Evolutionary conservation across 1,284 basidiomycete genomes (phyloP).

Genomic region (Gomphus sp.): DNA sequence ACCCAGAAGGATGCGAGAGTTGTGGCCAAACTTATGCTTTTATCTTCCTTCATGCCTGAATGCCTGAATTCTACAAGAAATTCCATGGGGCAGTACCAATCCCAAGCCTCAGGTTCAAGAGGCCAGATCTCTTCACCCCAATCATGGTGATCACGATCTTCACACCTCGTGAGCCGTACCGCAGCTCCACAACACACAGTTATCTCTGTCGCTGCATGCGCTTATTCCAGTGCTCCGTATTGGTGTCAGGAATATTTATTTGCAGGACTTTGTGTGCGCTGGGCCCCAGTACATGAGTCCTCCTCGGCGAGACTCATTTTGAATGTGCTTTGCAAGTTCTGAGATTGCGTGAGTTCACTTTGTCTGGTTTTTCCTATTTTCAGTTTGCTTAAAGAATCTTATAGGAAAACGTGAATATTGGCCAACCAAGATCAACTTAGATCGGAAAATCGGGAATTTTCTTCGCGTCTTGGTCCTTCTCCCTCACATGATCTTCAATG

Average conservation of each 20-base stretch:
- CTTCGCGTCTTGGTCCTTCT: slow-evolving; percentile 77
- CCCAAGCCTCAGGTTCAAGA: neutral
- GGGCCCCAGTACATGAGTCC: slow-evolving; percentile 95
- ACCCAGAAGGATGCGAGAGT: neutral
- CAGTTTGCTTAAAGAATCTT: neutral
- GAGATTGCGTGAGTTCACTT: slow-evolving; percentile 63
- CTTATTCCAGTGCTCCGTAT: slow-evolving; percentile 46
- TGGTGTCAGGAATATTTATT: slow-evolving; percentile 49
- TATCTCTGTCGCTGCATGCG: slow-evolving; percentile 17
- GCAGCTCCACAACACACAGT: slow-evolving; percentile 2
- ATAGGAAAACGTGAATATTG: slow-evolving; percentile 60
- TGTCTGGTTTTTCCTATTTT: neutral
- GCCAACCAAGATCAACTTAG: slow-evolving; percentile 82
- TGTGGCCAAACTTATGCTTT: neutral
- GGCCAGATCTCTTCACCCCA: neutral
- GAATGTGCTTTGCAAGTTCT: slow-evolving; percentile 75
- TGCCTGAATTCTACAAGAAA: slow-evolving; percentile 4
- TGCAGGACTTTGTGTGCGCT: slow-evolving; percentile 73
- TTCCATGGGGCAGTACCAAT: neutral
- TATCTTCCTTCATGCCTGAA: slow-evolving; percentile 4
- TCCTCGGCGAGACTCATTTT: slow-evolving; percentile 88
- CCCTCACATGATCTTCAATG: slow-evolving; percentile 87
- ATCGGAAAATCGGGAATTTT: slow-evolving; percentile 79
- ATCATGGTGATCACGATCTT: neutral
- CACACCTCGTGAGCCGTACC: slow-evolving; percentile 6